These are phyloP conservation scores for Pueraria montana DNA, from an alignment of 306 rosid species.

Conservation along the genomic window DNA sequence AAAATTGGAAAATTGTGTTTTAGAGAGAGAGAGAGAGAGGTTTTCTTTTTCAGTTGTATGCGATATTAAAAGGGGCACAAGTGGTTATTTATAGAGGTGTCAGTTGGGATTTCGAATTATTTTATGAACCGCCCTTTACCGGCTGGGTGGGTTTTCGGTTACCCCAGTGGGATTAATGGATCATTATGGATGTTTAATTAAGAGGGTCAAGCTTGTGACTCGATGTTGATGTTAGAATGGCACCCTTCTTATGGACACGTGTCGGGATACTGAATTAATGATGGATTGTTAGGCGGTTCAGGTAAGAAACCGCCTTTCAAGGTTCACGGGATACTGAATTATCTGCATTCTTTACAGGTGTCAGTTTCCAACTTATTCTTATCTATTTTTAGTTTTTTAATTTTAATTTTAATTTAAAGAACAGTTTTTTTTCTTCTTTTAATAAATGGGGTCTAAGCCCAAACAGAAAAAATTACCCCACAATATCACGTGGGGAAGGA, in stretches of 20 bases:
- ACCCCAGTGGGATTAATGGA: background rate
- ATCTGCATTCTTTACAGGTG: background rate
- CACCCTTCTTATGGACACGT: background rate
- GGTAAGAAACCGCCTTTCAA: background rate
- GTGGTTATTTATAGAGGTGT: slow-evolving; percentile 37
- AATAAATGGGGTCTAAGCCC: no score
- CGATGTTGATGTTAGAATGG: background rate
- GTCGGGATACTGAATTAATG: background rate
- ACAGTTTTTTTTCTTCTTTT: no score
- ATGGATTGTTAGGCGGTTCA: background rate
- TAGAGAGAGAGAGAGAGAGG: background rate
- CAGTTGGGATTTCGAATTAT: background rate
- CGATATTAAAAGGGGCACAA: background rate
- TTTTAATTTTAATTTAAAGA: no score
- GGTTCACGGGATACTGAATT: background rate
- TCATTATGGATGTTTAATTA: slow-evolving; percentile 17
- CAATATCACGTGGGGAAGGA: no score
- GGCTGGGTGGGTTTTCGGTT: slow-evolving; percentile 18
- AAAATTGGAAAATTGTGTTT: background rate
- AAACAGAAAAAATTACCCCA: no score
- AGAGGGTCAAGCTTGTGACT: slow-evolving; percentile 9
- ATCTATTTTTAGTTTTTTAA: background rate
- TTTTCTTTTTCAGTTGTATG: background rate
- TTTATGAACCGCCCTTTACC: slow-evolving; percentile 1
- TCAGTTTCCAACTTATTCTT: background rate